Conservation (phyloP, 345 rosid genomes). For the Kernera saxatilis region DNA sequence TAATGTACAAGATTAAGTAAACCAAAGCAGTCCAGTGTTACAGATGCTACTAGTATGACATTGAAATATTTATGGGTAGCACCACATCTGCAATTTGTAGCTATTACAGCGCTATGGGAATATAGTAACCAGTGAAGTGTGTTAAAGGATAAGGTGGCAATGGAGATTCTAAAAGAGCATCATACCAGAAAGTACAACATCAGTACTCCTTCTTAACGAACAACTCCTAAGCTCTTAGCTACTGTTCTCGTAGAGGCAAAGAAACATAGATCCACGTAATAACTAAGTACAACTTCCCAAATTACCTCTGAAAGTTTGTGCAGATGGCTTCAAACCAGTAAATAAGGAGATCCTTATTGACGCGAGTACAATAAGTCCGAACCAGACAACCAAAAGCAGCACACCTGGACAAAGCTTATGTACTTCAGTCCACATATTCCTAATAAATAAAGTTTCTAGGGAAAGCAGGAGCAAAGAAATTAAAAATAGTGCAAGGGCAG, state of each 20-base stretch:
- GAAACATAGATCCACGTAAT: slow-evolving; percentile 8
- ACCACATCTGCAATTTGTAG: slow-evolving; percentile 10
- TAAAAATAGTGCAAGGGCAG: neutral
- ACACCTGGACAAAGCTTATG: slow-evolving; percentile 47
- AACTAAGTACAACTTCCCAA: slow-evolving; percentile 7
- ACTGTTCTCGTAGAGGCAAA: neutral
- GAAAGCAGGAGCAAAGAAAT: neutral
- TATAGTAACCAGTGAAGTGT: neutral
- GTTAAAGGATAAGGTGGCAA: slow-evolving; percentile 1
- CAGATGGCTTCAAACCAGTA: slow-evolving; percentile 86
- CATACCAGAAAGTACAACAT: neutral
- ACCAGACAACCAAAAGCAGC: slow-evolving; percentile 71
- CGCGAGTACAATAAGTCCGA: slow-evolving; percentile 47
- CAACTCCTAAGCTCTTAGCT: slow-evolving; percentile 15
- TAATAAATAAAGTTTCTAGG: neutral
- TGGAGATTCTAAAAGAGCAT: slow-evolving; percentile 9
- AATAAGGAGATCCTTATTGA: slow-evolving; percentile 52
- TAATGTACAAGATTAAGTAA: slow-evolving; percentile 16
- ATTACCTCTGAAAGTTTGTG: slow-evolving; percentile 74
- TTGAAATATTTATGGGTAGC: slow-evolving; percentile 7
- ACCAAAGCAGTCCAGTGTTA: slow-evolving; percentile 2
- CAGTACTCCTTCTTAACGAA: slow-evolving; percentile 9
- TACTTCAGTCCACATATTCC: slow-evolving; percentile 6
- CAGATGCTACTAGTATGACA: neutral
- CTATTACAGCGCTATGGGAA: slow-evolving; percentile 2